Conservation (phyloP, 2,329 filamentous ascomycete species). For the Colletotrichum euphorbiae region DNA sequence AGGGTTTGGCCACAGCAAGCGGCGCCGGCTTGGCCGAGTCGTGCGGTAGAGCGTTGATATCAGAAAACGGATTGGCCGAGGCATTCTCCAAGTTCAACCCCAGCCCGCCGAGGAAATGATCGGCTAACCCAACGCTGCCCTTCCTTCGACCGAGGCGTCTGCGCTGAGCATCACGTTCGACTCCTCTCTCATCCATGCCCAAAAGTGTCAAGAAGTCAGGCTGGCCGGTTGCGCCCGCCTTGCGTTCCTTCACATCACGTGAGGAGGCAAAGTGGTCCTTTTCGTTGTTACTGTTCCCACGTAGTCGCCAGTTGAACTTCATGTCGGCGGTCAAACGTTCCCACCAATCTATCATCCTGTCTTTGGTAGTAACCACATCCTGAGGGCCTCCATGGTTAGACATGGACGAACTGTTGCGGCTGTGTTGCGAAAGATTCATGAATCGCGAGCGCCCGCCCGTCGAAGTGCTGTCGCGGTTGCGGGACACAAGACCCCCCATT, state of each 20-base stretch:
- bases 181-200: slow-evolving; percentile 56
- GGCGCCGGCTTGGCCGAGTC: slow-evolving; percentile 54
- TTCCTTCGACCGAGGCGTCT: slow-evolving; percentile 48
- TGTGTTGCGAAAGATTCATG: slow-evolving; percentile 52
- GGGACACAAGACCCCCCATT: slow-evolving; percentile 47
- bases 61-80: slow-evolving; percentile 60
- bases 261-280: slow-evolving; percentile 45
- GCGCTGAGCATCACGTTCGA: slow-evolving; percentile 52
- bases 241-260: slow-evolving; percentile 44
- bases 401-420: slow-evolving; percentile 51
- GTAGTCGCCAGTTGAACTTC: slow-evolving; percentile 52
- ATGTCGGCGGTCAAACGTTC: slow-evolving; percentile 55
- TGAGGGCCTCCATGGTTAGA: slow-evolving; percentile 32
- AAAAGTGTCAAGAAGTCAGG: slow-evolving; percentile 59
- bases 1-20: slow-evolving; percentile 45
- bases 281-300: slow-evolving; percentile 45
- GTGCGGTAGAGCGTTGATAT: slow-evolving; percentile 56
- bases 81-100: slow-evolving; percentile 51
- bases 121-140: slow-evolving; percentile 49
- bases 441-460: slow-evolving; percentile 57
- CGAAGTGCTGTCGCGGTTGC: slow-evolving; percentile 58
- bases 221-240: slow-evolving; percentile 45
- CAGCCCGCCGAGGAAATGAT: slow-evolving; percentile 56
- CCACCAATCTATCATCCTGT: slow-evolving; percentile 59
- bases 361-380: slow-evolving; percentile 48